These are phyloP conservation scores for Salix arbutifolia DNA, from an alignment of 345 rosid genomes.

Conservation along the genomic window DNA sequence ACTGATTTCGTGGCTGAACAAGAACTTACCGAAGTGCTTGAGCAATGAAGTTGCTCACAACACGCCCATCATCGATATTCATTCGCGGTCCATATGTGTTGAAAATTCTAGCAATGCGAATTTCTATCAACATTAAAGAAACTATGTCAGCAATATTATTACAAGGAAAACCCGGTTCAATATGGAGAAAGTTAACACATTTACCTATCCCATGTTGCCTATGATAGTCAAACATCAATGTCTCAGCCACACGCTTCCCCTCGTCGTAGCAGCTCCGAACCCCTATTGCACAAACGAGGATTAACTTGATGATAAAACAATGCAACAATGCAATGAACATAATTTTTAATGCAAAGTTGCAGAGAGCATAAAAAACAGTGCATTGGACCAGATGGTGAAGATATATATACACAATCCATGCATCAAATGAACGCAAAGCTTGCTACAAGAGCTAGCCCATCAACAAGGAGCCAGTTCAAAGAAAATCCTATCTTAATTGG, in stretches of 20 bases:
- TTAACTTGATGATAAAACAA: neutral
- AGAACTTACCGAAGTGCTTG: constrained; percentile 80
- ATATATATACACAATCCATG: no score
- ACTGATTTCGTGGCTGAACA: neutral
- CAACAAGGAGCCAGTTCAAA: neutral
- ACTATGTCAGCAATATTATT: neutral
- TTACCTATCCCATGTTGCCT: constrained; percentile 93
- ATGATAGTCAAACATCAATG: constrained; percentile 96
- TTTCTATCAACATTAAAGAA: constrained; percentile 42
- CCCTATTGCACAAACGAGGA: constrained; percentile 37
- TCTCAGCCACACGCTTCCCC: constrained; percentile 98
- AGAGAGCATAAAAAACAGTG: neutral
- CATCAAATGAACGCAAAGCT: no score
- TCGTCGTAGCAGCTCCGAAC: constrained; percentile 96
- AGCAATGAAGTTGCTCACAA: constrained; percentile 98
- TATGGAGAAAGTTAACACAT: neutral
- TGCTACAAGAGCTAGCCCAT: neutral
- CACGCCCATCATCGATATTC: constrained; percentile 99
- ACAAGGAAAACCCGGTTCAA: neutral
- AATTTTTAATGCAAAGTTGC: no score
- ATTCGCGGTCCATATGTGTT: constrained; percentile 97
- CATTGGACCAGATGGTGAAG: neutral
- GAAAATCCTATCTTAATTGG: neutral
- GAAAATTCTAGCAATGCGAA: constrained; percentile 97
- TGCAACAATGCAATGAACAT: no score